Percentiles rank a stretch among this genome's conserved stretches.
Evolutionary conservation across 352 stramenopile genomes (phyloP).

Genomic region (Globisporangium perplexum): DNA sequence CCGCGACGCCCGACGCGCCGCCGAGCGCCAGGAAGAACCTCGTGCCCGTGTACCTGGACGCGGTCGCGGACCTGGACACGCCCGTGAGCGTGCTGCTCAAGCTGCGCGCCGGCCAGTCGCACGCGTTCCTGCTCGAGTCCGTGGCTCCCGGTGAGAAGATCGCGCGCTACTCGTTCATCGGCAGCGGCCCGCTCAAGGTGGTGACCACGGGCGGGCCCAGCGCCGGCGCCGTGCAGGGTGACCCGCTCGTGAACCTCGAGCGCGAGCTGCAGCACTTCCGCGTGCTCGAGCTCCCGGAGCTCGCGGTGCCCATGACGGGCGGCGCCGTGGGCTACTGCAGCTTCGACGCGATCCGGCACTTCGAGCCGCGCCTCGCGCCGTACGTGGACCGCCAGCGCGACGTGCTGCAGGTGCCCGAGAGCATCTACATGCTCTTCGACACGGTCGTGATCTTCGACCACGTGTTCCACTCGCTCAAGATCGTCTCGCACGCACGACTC

Average conservation of each 20-base stretch:
- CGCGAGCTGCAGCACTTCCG: constrained; percentile 74
- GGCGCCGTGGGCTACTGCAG: constrained; percentile 85
- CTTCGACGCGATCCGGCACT: constrained; percentile 87
- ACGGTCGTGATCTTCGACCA: constrained; percentile 89
- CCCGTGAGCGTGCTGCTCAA: constrained; percentile 87
- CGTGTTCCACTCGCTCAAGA: constrained; percentile 88
- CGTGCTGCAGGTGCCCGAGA: constrained; percentile 79
- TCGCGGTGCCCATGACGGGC: constrained; percentile 79
- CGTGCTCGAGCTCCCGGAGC: constrained; percentile 59
- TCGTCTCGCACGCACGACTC: constrained; percentile 77
- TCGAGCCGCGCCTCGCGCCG: constrained; percentile 78
- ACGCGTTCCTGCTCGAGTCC: constrained; percentile 86
- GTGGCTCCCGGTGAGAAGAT: constrained; percentile 83
- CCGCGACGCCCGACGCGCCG: constrained; percentile 18
- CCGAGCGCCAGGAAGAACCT: constrained; percentile 82
- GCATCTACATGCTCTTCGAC: constrained; percentile 90
- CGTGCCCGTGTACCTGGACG: constrained; percentile 79
- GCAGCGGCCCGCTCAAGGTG: constrained; percentile 74
- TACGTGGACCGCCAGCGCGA: constrained; percentile 74
- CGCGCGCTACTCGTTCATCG: constrained; percentile 88
- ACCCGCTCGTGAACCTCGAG: constrained; percentile 77
- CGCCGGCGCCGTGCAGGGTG: constrained; percentile 27
- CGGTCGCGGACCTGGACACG: constrained; percentile 82
- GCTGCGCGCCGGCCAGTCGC: constrained; percentile 64
- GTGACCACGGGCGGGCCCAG: constrained; percentile 58